A percentile compares a stretch with the other conserved stretches of the same genome.
Evolutionary conservation across 306 rosid species (phyloP).

Genomic region (Purshia tridentata): DNA sequence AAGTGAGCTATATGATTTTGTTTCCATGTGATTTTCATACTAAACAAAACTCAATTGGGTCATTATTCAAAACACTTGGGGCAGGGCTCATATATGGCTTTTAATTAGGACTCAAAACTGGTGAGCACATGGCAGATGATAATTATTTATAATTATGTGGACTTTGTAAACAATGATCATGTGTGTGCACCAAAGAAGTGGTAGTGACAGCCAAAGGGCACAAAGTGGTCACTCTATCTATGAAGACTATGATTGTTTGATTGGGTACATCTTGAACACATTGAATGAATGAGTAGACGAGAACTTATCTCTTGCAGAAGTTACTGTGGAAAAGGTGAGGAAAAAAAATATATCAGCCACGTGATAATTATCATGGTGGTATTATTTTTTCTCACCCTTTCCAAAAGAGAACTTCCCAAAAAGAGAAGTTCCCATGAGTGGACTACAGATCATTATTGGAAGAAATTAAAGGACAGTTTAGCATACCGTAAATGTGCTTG

Average conservation of each 20-base stretch:
- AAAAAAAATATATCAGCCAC: no score
- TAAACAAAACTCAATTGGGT: neutral
- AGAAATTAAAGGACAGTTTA: no score
- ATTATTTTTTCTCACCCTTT: no score
- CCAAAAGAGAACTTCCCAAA: no score
- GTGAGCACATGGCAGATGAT: conserved; percentile 4
- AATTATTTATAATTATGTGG: neutral
- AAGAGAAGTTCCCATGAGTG: no score
- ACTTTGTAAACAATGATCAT: neutral
- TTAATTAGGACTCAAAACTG: neutral
- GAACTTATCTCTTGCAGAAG: no score
- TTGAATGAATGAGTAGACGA: neutral
- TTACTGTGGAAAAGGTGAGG: no score
- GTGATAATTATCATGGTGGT: no score
- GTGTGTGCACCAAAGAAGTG: conserved; percentile 10
- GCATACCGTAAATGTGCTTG: no score
- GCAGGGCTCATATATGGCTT: neutral
- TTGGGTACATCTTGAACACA: neutral
- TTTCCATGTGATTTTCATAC: neutral
- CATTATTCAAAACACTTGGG: neutral
- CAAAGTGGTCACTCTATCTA: neutral
- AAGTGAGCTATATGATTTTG: neutral
- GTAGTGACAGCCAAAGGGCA: neutral
- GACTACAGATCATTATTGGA: conserved; percentile 2
- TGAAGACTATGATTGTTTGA: conserved; percentile 13